Base-by-base conservation (phyloP, 2,329 filamentous ascomycete genomes). In the Xylaria sp. region DNA sequence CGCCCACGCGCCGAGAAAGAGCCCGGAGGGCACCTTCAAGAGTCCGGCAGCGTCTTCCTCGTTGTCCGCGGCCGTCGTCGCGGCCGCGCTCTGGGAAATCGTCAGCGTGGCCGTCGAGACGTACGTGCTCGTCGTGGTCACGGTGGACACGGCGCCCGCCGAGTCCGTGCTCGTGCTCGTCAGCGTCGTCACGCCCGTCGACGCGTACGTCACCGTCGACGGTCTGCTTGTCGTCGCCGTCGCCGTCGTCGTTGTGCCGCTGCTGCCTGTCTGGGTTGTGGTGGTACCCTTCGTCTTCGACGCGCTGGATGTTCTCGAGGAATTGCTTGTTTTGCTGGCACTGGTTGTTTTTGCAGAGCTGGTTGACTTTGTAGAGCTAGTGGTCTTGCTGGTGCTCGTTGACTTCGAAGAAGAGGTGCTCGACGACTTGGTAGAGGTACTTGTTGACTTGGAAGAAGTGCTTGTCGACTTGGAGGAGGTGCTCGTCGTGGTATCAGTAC, bases 71-170 rank as follows among this genome's bases (percentile, higher is more conserved):
- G 18, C n/a, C n/a, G 44, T 47, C 44, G 40, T 47, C 29, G 21
- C 37, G 16, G 58, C n/a, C 37, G 58, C 42, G 5, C 29, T 32
- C 51, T 18, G 44, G 12, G 35, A 13, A 10, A 29, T 16, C 0
- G 60, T 62, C 44, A 29, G 25, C 16, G 69, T 69, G 25, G 61
- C 53, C 13, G 69, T 71, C 42, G 66, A 63, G 21, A 65, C 53
- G 58, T 57, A 64, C 5, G 53, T 69, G 48, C 63, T 69, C 9
- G 63, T 66, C 55, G 60, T 59, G 2, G 60, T 69, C 44, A 59
- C 51, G 13, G 69, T 66, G 21, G 40, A 42, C 3, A 54, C 35
- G 12, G 18, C 32, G 21, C 53, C 66, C 9, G 65, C 29, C 2
- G 35, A 44, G 16, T 61, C 62, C 10, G 55, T 47, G 21, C n/a